A percentile compares a stretch with the other conserved stretches of the same genome.
phyloP scores from a whole-genome alignment of 805 yeast species.

The Metschnikowia cerradonensis region DNA sequence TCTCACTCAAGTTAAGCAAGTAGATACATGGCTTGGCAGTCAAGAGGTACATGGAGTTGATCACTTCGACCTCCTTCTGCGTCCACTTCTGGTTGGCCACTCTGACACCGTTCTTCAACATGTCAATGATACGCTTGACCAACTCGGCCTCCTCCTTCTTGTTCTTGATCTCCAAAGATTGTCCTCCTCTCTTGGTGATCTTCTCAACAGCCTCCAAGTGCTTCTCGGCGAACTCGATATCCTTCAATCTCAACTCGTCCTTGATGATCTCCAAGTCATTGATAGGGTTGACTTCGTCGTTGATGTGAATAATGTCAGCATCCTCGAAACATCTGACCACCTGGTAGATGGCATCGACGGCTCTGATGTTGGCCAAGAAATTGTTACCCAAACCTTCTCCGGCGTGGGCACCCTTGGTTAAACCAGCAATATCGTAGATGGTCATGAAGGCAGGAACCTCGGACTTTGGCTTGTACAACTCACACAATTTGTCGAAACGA shows the following conservation, averaged over 20 bases:
- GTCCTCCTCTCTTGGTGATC: slow-evolving; percentile 84
- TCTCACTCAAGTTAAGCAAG: slow-evolving; percentile 84
- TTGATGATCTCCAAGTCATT: slow-evolving; percentile 90
- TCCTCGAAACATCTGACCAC: slow-evolving; percentile 73
- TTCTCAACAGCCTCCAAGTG: slow-evolving; percentile 72
- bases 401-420: slow-evolving; percentile 52
- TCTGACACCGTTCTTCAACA: slow-evolving; percentile 81
- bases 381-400: slow-evolving; percentile 77
- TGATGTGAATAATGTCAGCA: slow-evolving; percentile 95
- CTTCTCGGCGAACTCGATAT: slow-evolving; percentile 90
- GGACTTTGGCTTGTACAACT: slow-evolving; percentile 44
- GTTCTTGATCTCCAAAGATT: slow-evolving; percentile 81
- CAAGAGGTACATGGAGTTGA: slow-evolving; percentile 80
- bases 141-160: slow-evolving; percentile 81
- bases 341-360: slow-evolving; percentile 69
- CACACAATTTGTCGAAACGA: slow-evolving; percentile 27
- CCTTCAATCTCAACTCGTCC: slow-evolving; percentile 91
- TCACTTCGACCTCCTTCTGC: slow-evolving; percentile 83
- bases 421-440: slow-evolving; percentile 38
- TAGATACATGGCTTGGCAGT: slow-evolving; percentile 96
- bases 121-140: slow-evolving; percentile 67
- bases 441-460: slow-evolving; percentile 27
- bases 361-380: slow-evolving; percentile 62
- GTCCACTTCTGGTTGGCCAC: slow-evolving; percentile 86
- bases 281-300: slow-evolving; percentile 80